Percentiles rank a stretch among this genome's conserved stretches.
phyloP scores from a whole-genome alignment of 192 early-diverging fungal species.

The Pilobolus umbonatus region DNA sequence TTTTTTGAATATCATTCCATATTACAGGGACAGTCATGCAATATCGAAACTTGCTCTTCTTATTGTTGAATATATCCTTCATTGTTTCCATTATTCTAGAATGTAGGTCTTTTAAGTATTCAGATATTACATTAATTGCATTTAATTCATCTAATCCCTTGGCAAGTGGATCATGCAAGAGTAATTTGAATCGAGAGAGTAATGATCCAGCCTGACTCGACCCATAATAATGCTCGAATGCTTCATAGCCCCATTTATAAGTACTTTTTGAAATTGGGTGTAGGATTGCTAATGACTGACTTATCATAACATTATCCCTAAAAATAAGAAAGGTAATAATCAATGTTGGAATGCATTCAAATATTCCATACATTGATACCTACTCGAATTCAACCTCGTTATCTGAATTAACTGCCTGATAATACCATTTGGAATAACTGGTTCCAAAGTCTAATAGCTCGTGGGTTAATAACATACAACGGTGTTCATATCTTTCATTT shows the following conservation, averaged over 20 bases:
- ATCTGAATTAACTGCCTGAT: constrained; percentile 29
- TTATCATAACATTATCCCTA: neutral
- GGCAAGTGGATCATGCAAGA: neutral
- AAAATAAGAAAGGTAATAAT: constrained; percentile 17
- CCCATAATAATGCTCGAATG: constrained; percentile 27
- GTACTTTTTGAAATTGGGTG: neutral
- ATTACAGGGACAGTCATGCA: constrained; percentile 51
- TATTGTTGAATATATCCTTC: neutral
- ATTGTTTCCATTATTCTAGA: neutral
- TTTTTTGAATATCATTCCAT: constrained; percentile 43
- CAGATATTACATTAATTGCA: constrained; percentile 22
- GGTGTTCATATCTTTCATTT: neutral
- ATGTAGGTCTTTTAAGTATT: constrained; percentile 4
- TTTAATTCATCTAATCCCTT: constrained; percentile 18
- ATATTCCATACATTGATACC: constrained; percentile 4
- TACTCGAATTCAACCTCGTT: constrained; percentile 31
- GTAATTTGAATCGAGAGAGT: neutral
- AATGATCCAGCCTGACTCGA: constrained; percentile 25
- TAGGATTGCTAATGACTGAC: constrained; percentile 4
- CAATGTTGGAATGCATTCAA: constrained; percentile 24
- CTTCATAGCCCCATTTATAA: constrained; percentile 33
- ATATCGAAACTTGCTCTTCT: neutral
- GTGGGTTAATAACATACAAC: neutral
- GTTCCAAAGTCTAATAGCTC: constrained; percentile 8
- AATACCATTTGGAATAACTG: constrained; percentile 13